A percentile compares a stretch with the other conserved stretches of the same genome.
Evolutionary conservation across 805 yeast species (phyloP).

Genomic region (Debaryomyces castellii): DNA sequence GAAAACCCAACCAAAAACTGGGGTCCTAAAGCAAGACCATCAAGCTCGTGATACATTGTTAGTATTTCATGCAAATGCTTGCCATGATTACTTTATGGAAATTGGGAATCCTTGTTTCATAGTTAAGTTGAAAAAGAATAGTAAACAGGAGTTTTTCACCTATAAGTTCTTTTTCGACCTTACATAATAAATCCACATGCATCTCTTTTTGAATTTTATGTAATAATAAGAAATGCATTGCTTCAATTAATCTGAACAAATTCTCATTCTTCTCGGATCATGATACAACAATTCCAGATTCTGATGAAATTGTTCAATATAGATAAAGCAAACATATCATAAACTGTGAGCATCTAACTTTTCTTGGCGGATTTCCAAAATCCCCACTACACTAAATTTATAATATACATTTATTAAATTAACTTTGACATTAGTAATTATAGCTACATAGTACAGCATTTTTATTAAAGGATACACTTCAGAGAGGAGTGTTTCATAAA

Average conservation of each 20-base stretch:
- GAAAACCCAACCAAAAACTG: slow-evolving; percentile 91
- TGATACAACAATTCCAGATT: too few species aligned
- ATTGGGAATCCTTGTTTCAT: not conserved
- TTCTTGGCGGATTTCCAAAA: too few species aligned
- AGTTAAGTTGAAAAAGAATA: not conserved
- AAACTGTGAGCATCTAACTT: too few species aligned
- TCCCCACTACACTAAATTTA: too few species aligned
- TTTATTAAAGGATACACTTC: too few species aligned
- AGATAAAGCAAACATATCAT: too few species aligned
- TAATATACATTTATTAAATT: not conserved
- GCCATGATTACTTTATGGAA: not conserved
- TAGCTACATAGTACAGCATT: too few species aligned
- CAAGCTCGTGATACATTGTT: not conserved
- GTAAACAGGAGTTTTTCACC: not conserved
- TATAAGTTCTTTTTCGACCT: not conserved
- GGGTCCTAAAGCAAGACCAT: slow-evolving; percentile 93
- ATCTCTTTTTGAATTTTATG: not conserved
- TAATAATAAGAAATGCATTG: not conserved
- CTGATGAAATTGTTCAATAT: too few species aligned
- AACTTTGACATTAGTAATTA: too few species aligned
- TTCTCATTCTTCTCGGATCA: slow-evolving; percentile 5
- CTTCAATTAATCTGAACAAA: not conserved
- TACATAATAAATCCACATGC: not conserved
- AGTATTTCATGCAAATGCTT: not conserved
- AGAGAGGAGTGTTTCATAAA: too few species aligned